These are phyloP conservation scores for Drechslerella coelobrocha DNA, from an alignment of 2,329 filamentous ascomycete species.

Conservation along the genomic window DNA sequence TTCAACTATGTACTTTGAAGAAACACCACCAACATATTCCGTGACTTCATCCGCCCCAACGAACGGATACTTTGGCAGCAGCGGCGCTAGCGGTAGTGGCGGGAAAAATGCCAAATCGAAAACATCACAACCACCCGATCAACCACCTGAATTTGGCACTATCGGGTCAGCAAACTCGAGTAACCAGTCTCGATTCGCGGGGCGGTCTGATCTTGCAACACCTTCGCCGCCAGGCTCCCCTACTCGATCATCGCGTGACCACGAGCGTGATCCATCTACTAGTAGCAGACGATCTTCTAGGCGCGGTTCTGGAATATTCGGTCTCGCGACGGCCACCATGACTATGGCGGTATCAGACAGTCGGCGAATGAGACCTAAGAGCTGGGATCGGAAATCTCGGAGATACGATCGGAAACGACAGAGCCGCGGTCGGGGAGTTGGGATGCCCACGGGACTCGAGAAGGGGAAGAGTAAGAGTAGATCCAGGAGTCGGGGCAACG, in stretches of 20 bases:
- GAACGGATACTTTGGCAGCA: conserved; percentile 20
- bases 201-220: conserved; percentile 46
- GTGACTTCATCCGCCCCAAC: conserved; percentile 4
- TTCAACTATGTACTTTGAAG: conserved; percentile 45
- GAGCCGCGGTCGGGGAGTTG: conserved; percentile 38
- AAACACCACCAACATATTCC: conserved; percentile 46
- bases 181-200: conserved; percentile 38
- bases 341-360: conserved; percentile 13
- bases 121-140: conserved; percentile 6
- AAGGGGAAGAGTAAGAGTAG: conserved; percentile 47
- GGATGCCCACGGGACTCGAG: conserved; percentile 31
- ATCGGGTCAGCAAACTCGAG: conserved; percentile 39
- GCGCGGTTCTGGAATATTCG: conserved; percentile 48
- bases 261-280: conserved; percentile 34
- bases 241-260: conserved; percentile 32
- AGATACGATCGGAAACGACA: conserved; percentile 39
- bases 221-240: conserved; percentile 44
- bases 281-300: conserved; percentile 43
- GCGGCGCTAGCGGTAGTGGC: neutral
- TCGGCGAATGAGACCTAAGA: conserved; percentile 33
- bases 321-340: conserved; percentile 35
- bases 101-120: neutral
- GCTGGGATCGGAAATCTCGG: conserved; percentile 36
- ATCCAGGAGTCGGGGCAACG: conserved; percentile 39
- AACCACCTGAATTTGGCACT: conserved; percentile 25